Conservation (phyloP, 2,329 filamentous ascomycete genomes). For the Exophiala calicioides region DNA sequence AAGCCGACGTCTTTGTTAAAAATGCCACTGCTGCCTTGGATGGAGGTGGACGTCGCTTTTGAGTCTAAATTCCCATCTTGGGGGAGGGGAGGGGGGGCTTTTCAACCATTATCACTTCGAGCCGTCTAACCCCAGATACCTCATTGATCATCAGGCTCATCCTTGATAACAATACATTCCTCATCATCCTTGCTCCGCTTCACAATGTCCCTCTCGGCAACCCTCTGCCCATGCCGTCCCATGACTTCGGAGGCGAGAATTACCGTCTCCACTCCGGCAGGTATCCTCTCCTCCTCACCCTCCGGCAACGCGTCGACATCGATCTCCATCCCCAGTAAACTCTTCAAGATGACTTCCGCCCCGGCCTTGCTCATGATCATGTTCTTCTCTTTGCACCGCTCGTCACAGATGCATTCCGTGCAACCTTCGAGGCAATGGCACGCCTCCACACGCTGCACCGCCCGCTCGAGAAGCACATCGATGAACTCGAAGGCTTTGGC, state of each 20-base stretch:
- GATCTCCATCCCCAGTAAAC: conserved; percentile 72
- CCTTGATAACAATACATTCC: conserved; percentile 32
- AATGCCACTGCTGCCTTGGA: conserved; percentile 45
- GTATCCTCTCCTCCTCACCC: conserved; percentile 70
- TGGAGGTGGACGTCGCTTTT: too few species aligned
- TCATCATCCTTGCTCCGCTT: conserved; percentile 30
- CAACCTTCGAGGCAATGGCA: conserved; percentile 81
- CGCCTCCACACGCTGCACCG: conserved; percentile 70
- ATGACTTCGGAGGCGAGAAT: conserved; percentile 69
- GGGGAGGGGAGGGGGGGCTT: too few species aligned
- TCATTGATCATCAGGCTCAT: conserved; percentile 29
- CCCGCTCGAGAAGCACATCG: conserved; percentile 73
- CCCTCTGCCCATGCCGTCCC: conserved; percentile 33
- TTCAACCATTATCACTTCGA: too few species aligned
- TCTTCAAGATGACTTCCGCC: conserved; percentile 76
- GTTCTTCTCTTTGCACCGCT: conserved; percentile 81
- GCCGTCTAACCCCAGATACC: too few species aligned
- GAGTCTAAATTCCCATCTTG: too few species aligned
- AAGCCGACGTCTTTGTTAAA: conserved; percentile 47
- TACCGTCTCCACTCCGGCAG: conserved; percentile 78
- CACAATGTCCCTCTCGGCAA: conserved; percentile 33
- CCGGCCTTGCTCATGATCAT: conserved; percentile 93
- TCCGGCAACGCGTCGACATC: conserved; percentile 83
- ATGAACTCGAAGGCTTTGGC: conserved; percentile 94
- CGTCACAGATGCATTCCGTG: conserved; percentile 83